Evolutionary conservation across 192 early-diverging fungal species (phyloP).

Genomic region (Mortierella antarctica): DNA sequence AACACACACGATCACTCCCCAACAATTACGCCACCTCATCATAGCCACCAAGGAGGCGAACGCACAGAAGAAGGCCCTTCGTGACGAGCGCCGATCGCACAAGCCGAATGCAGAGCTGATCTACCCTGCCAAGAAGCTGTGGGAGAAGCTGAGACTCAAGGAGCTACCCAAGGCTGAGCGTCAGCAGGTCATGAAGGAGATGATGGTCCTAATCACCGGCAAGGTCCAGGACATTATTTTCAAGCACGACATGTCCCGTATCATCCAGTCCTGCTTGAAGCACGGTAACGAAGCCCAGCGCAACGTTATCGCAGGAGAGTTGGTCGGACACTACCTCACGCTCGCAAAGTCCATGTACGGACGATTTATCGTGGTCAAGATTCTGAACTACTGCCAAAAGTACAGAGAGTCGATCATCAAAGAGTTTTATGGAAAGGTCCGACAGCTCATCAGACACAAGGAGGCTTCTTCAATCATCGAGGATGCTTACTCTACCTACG

Average conservation of each 20-base stretch:
- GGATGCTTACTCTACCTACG: slow-evolving; percentile 83
- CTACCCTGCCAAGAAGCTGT: slow-evolving; percentile 77
- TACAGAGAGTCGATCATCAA: slow-evolving; percentile 77
- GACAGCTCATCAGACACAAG: slow-evolving; percentile 88
- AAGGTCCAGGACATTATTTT: slow-evolving; percentile 89
- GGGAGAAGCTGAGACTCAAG: slow-evolving; percentile 87
- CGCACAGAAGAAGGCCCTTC: slow-evolving; percentile 64
- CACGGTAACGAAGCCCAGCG: slow-evolving; percentile 84
- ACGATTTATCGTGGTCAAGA: slow-evolving; percentile 86
- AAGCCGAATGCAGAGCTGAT: slow-evolving; percentile 80
- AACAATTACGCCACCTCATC: neutral
- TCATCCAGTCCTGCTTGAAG: slow-evolving; percentile 94
- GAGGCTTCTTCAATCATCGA: slow-evolving; percentile 91
- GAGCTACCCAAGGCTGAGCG: slow-evolving; percentile 74
- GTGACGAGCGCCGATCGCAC: slow-evolving; percentile 69
- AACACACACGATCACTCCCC: neutral
- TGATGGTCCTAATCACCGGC: slow-evolving; percentile 86
- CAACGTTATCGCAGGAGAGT: slow-evolving; percentile 81
- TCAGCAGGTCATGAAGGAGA: slow-evolving; percentile 72
- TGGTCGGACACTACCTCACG: slow-evolving; percentile 79
- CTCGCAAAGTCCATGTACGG: slow-evolving; percentile 86
- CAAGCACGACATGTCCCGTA: slow-evolving; percentile 95
- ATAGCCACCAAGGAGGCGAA: slow-evolving; percentile 60
- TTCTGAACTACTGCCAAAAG: slow-evolving; percentile 85
- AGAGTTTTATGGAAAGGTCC: slow-evolving; percentile 83